Percentiles rank a stretch among this genome's conserved stretches.
phyloP scores from a whole-genome alignment of 2,329 filamentous ascomycete species.

The Ophiocordyceps unilateralis region DNA sequence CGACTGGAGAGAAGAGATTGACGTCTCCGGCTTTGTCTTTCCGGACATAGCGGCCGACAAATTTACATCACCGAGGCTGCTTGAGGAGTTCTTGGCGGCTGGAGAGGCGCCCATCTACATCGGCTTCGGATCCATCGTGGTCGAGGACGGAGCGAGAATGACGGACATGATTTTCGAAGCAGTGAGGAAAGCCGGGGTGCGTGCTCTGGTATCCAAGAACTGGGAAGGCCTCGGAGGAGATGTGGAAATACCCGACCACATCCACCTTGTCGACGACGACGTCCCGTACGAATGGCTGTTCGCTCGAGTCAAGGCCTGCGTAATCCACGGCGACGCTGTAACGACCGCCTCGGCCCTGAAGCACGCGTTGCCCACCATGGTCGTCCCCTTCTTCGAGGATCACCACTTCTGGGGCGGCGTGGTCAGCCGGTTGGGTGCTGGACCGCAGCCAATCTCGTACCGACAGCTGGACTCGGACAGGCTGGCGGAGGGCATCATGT shows the following conservation, averaged over 20 bases:
- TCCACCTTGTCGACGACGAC: conserved; percentile 58
- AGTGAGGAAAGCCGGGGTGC: conserved; percentile 44
- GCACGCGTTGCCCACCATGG: conserved; percentile 54
- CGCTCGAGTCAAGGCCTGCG: conserved; percentile 44
- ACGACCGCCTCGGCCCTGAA: conserved; percentile 61
- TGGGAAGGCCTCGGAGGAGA: conserved; percentile 59
- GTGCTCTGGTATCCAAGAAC: conserved; percentile 57
- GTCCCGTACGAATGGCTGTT: conserved; percentile 67
- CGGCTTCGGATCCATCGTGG: conserved; percentile 60
- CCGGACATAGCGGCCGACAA: conserved; percentile 43
- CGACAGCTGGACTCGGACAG: conserved; percentile 46
- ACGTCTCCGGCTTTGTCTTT: conserved; percentile 66
- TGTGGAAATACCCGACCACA: conserved; percentile 37
- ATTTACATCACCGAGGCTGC: conserved; percentile 38
- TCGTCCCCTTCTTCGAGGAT: conserved; percentile 67
- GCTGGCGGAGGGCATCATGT: conserved; percentile 52
- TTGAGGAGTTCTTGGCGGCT: conserved; percentile 36
- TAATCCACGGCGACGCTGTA: conserved; percentile 65
- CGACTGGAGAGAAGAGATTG: conserved; percentile 53
- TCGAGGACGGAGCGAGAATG: conserved; percentile 52
- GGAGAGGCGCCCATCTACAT: conserved; percentile 52
- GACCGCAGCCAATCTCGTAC: conserved; percentile 50
- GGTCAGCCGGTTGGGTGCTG: conserved; percentile 45
- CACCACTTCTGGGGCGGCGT: conserved; percentile 65
- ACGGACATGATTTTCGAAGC: conserved; percentile 58